A percentile compares a stretch with the other conserved stretches of the same genome.
Conservation (phyloP, 1,284 basidiomycete genomes). For the Dichomitus squalens region DNA sequence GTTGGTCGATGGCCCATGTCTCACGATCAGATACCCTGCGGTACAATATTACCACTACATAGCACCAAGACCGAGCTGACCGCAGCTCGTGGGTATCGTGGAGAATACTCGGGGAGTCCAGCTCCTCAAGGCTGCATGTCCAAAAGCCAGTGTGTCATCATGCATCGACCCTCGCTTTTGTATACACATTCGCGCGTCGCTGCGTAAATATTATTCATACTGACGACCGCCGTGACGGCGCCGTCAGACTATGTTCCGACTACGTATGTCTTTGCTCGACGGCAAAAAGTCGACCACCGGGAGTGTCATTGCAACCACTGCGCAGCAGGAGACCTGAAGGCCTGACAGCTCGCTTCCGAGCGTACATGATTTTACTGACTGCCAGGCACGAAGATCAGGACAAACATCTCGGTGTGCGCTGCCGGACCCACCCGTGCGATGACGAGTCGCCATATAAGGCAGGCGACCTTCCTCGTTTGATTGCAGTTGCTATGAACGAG, state of each 20-base stretch:
- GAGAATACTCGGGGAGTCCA: not conserved
- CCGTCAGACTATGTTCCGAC: not conserved
- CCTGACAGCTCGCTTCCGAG: too few species aligned
- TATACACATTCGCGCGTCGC: too few species aligned
- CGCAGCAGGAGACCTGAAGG: too few species aligned
- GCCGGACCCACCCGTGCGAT: not conserved
- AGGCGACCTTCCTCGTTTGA: conserved; percentile 9
- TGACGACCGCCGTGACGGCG: too few species aligned
- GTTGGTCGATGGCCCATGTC: not conserved
- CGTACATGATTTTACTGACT: not conserved
- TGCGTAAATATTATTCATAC: too few species aligned
- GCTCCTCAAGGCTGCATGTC: not conserved
- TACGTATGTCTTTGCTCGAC: not conserved
- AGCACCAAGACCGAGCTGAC: not conserved
- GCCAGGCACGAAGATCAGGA: conserved; percentile 2
- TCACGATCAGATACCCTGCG: too few species aligned
- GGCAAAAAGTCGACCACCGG: not conserved
- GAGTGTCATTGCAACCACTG: not conserved
- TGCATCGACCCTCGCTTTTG: too few species aligned
- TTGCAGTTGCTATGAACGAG: conserved; percentile 14
- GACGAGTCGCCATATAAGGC: conserved; percentile 4
- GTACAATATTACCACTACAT: not conserved
- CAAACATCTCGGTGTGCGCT: too few species aligned
- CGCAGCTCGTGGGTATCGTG: not conserved
- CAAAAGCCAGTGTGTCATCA: too few species aligned